These are phyloP conservation scores for Stachybotrys chlorohalonatus DNA, from an alignment of 2,329 filamentous ascomycete species.

Conservation along the genomic window DNA sequence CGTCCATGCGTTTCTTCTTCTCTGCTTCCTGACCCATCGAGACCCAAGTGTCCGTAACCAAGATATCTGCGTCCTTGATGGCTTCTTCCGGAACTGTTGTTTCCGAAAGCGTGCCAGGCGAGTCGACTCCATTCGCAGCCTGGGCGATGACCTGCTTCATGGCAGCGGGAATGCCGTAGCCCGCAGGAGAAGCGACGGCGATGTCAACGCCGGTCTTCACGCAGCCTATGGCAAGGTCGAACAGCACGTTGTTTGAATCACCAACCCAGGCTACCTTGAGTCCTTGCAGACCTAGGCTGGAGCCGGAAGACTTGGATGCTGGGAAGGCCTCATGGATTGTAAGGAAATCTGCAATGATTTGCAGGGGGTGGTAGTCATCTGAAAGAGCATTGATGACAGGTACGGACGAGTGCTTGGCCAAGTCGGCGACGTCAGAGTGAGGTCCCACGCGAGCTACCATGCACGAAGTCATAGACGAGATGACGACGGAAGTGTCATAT, in stretches of 20 bases:
- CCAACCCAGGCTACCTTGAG: slow-evolving; percentile 94
- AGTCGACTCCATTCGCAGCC: slow-evolving; percentile 46
- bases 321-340: slow-evolving; percentile 77
- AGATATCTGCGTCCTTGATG: slow-evolving; percentile 74
- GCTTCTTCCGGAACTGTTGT: slow-evolving; percentile 77
- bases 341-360: slow-evolving; percentile 88
- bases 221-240: slow-evolving; percentile 81
- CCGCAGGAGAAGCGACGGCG: slow-evolving; percentile 75
- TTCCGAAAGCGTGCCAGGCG: slow-evolving; percentile 60
- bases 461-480: slow-evolving; percentile 86
- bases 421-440: slow-evolving; percentile 63
- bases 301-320: slow-evolving; percentile 25
- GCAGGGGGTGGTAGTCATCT: slow-evolving; percentile 85
- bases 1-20: slow-evolving; percentile 63
- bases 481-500: slow-evolving; percentile 84
- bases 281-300: slow-evolving; percentile 61
- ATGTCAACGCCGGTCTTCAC: slow-evolving; percentile 82
- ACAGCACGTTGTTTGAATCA: slow-evolving; percentile 95
- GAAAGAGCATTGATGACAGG: slow-evolving; percentile 84
- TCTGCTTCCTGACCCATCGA: slow-evolving; percentile 97
- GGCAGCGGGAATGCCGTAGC: slow-evolving; percentile 68
- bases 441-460: slow-evolving; percentile 73
- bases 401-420: slow-evolving; percentile 65
- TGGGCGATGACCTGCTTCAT: slow-evolving; percentile 68
- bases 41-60: slow-evolving; percentile 97